A percentile compares a stretch with the other conserved stretches of the same genome.
Conservation (phyloP, 345 rosid genomes). For the Populus nigra region DNA sequence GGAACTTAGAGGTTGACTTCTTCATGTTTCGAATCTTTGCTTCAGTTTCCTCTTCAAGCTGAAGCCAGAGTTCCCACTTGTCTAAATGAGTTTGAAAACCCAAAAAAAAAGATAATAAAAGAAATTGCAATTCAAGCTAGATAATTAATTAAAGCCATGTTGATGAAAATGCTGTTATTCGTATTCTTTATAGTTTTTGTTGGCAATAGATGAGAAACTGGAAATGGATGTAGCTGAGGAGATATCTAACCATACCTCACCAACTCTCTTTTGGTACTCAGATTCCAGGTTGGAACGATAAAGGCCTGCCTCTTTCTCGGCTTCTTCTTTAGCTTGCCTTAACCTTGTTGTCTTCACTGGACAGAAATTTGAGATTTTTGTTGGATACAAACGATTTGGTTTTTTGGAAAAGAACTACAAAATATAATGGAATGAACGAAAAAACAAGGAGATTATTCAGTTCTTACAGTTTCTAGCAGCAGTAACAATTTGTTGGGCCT, state of each 20-base stretch:
- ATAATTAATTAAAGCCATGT: no score
- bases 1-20: conserved; percentile 26
- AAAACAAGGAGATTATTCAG: background rate
- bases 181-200: background rate
- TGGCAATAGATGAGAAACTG: background rate
- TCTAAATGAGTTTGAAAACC: conserved; percentile 9
- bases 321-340: conserved; percentile 59
- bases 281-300: conserved; percentile 40
- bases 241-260: conserved; percentile 21
- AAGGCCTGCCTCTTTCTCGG: conserved; percentile 39
- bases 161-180: no score
- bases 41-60: conserved; percentile 45
- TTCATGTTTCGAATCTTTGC: conserved; percentile 32
- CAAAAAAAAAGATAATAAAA: no score
- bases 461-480: conserved; percentile 44
- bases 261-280: conserved; percentile 32
- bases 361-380: background rate
- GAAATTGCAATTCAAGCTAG: background rate
- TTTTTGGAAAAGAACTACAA: background rate
- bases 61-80: conserved; percentile 39
- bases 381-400: background rate
- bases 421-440: background rate
- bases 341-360: conserved; percentile 43
- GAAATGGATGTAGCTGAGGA: background rate
- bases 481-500: conserved; percentile 50